phyloP scores from a whole-genome alignment of 345 rosid genomes.

The Murraya koenigii region DNA sequence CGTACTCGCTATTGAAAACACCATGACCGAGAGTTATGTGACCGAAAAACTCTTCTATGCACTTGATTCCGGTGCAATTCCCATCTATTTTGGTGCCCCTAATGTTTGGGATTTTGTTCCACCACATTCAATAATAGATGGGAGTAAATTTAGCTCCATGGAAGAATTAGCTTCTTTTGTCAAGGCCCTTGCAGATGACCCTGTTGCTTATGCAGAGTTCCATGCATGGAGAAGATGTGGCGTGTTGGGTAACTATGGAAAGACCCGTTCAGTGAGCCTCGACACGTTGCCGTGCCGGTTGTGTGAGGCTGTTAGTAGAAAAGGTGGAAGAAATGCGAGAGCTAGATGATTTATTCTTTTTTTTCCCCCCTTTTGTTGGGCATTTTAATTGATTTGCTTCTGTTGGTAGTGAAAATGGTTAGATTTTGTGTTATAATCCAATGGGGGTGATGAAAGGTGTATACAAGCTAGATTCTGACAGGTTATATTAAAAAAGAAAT shows the following conservation, averaged over 20 bases:
- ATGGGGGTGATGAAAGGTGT: slow-evolving; percentile 1
- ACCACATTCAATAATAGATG: slow-evolving; percentile 80
- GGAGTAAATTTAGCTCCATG: slow-evolving; percentile 63
- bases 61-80: slow-evolving; percentile 80
- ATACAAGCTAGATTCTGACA: not conserved
- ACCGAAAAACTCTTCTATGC: slow-evolving; percentile 94
- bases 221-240: slow-evolving; percentile 99
- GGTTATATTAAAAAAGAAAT: not conserved
- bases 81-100: slow-evolving; percentile 88
- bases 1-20: slow-evolving; percentile 90
- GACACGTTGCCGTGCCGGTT: slow-evolving; percentile 91
- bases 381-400: slow-evolving; percentile 1
- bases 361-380: not conserved
- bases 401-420: not conserved
- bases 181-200: slow-evolving; percentile 61
- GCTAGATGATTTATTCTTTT: slow-evolving; percentile 10
- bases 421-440: slow-evolving; percentile 2
- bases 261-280: slow-evolving; percentile 59
- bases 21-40: slow-evolving; percentile 75
- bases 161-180: slow-evolving; percentile 66
- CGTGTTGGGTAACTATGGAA: slow-evolving; percentile 59
- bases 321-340: slow-evolving; percentile 62
- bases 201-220: slow-evolving; percentile 78
- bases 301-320: slow-evolving; percentile 70
- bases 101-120: slow-evolving; percentile 84